Conservation (phyloP, 306 rosid genomes). For the Trichosanthes truncata region DNA sequence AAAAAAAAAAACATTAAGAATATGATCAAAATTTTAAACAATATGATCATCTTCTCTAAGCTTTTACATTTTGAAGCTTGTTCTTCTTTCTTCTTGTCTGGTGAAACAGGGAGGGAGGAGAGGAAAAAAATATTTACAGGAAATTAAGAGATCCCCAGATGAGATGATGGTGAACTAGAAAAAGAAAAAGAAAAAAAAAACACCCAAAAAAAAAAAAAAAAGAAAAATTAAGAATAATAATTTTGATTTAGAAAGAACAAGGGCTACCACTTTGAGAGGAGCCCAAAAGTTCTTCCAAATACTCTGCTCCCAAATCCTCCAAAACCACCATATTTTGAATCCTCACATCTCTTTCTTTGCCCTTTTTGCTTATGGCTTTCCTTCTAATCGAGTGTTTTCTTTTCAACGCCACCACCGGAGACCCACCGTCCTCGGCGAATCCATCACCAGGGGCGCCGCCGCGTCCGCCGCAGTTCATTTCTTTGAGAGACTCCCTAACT, state of each 20-base stretch:
- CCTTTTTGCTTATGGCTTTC: constrained; percentile 42
- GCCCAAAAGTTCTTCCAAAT: constrained; percentile 69
- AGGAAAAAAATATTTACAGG: neutral
- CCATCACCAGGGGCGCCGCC: neutral
- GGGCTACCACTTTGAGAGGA: constrained; percentile 27
- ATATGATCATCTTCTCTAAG: neutral
- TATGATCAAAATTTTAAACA: neutral
- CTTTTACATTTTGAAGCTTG: neutral
- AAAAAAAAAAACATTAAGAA: neutral
- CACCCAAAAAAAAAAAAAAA: neutral
- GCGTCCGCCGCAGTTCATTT: constrained; percentile 35
- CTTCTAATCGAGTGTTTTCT: constrained; percentile 75
- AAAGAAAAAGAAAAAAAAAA: neutral
- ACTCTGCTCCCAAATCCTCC: constrained; percentile 85
- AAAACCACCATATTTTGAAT: constrained; percentile 64
- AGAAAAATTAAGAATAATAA: neutral
- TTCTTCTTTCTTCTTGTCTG: neutral
- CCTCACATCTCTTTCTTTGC: constrained; percentile 31
- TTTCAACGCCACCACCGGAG: constrained; percentile 85
- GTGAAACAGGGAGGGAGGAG: neutral
- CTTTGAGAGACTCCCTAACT: constrained; percentile 62
- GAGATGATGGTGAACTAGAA: too few species aligned
- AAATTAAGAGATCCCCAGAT: neutral
- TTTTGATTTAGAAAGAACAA: neutral
- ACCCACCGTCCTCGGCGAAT: constrained; percentile 36